These are phyloP conservation scores for Mrakia frigida DNA, from an alignment of 768 basidiomycete species.

Conservation along the genomic window DNA sequence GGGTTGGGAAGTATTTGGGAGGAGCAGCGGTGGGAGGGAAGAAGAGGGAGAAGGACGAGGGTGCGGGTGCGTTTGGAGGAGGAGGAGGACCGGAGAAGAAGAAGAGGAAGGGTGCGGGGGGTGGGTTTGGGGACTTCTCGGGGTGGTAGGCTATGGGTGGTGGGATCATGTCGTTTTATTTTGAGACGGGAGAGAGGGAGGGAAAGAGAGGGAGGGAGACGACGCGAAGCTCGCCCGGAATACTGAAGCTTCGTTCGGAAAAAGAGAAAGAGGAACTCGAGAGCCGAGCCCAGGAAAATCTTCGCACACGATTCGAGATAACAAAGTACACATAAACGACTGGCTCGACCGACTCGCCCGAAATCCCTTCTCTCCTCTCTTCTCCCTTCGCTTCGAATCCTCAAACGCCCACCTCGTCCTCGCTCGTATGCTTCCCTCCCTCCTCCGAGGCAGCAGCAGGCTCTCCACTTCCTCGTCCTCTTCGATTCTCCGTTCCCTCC, in stretches of 20 bases:
- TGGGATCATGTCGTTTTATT: not conserved
- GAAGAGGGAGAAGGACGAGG: constrained; percentile 34
- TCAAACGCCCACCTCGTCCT: not conserved
- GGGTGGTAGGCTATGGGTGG: constrained; percentile 57
- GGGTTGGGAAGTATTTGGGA: constrained; percentile 75
- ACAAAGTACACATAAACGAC: no score
- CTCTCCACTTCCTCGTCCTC: not conserved
- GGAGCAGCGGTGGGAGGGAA: constrained; percentile 45
- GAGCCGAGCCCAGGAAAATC: no score
- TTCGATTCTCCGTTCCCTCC: not conserved
- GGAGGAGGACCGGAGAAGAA: constrained; percentile 52
- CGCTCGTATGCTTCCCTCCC: not conserved
- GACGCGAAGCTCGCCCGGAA: no score
- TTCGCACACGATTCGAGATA: no score
- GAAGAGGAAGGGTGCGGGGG: constrained; percentile 62
- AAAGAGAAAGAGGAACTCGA: no score
- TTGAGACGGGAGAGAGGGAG: not conserved
- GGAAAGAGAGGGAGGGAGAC: not conserved
- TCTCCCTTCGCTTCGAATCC: not conserved
- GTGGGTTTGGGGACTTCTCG: constrained; percentile 88
- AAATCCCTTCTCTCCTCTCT: not conserved
- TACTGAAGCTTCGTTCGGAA: no score
- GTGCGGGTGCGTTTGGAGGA: constrained; percentile 31
- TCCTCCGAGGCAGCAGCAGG: constrained; percentile 6
- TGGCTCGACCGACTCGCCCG: no score